Conservation (phyloP, 2,329 filamentous ascomycete genomes). For the Stemphylium beticola region DNA sequence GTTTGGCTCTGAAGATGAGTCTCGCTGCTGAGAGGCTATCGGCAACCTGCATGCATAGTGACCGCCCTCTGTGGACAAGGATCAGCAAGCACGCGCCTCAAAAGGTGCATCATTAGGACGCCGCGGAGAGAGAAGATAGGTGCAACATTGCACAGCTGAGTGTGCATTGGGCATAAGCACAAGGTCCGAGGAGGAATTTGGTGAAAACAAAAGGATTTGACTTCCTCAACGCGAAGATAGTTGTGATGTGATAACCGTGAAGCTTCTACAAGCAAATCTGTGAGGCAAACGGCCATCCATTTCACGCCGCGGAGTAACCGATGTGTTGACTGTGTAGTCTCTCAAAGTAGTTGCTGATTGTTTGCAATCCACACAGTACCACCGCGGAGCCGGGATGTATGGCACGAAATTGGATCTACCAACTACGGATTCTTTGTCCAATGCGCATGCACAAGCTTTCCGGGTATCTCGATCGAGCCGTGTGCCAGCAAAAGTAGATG, state of each 20-base stretch:
- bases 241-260: neutral
- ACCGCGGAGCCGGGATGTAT: conserved; percentile 27
- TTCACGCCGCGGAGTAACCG: neutral
- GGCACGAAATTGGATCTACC: conserved; percentile 7
- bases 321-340: neutral
- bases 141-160: conserved; percentile 21
- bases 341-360: conserved; percentile 6
- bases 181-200: conserved; percentile 1
- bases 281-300: conserved; percentile 6
- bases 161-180: conserved; percentile 9
- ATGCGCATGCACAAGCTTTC: neutral
- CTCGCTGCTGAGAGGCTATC: neutral
- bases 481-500: neutral
- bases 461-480: neutral
- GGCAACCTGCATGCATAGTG: conserved; percentile 13
- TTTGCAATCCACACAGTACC: conserved; percentile 18
- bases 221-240: neutral
- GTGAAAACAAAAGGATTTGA: neutral
- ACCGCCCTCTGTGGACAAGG: conserved; percentile 9
- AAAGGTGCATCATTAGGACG: conserved; percentile 7
- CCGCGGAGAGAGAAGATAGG: conserved; percentile 8
- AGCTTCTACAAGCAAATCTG: neutral
- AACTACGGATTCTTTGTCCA: neutral
- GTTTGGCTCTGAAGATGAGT: conserved; percentile 5
- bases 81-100: conserved; percentile 7